phyloP scores from a whole-genome alignment of 352 stramenopile genomes.

The Phytophthora sojae region DNA sequence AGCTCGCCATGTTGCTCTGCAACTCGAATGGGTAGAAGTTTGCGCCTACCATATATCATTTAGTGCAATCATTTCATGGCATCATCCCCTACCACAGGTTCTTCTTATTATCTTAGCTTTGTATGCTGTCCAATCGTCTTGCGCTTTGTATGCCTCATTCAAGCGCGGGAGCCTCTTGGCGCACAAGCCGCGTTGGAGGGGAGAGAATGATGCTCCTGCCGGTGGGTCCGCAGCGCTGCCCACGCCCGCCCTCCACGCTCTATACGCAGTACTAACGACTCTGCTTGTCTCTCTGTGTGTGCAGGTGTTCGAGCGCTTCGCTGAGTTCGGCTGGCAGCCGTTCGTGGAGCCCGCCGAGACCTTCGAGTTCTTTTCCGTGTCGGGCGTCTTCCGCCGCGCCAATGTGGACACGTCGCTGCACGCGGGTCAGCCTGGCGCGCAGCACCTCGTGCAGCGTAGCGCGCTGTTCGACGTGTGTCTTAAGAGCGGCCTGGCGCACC shows the following conservation, averaged over 20 bases:
- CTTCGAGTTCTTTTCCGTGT: conserved; percentile 87
- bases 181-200: conserved; percentile 39
- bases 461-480: conserved; percentile 84
- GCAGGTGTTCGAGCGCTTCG: conserved; percentile 82
- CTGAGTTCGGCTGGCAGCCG: conserved; percentile 78
- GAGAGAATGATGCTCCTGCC: conserved; percentile 56
- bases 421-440: conserved; percentile 31
- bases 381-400: conserved; percentile 71
- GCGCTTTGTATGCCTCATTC: conserved; percentile 31
- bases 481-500: conserved; percentile 68
- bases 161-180: conserved; percentile 33
- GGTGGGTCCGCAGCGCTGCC: conserved; percentile 27
- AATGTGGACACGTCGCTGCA: conserved; percentile 70
- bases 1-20: neutral
- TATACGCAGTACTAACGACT: conserved; percentile 3
- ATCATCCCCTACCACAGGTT: neutral
- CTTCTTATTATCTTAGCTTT: conserved; percentile 18
- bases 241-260: neutral
- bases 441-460: conserved; percentile 68
- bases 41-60: conserved; percentile 3
- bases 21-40: neutral
- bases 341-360: conserved; percentile 86
- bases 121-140: conserved; percentile 27
- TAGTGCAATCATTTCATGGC: conserved; percentile 2
- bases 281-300: neutral